Conservation (phyloP, 495 filamentous ascomycete genomes). For the Neurospora sp. region DNA sequence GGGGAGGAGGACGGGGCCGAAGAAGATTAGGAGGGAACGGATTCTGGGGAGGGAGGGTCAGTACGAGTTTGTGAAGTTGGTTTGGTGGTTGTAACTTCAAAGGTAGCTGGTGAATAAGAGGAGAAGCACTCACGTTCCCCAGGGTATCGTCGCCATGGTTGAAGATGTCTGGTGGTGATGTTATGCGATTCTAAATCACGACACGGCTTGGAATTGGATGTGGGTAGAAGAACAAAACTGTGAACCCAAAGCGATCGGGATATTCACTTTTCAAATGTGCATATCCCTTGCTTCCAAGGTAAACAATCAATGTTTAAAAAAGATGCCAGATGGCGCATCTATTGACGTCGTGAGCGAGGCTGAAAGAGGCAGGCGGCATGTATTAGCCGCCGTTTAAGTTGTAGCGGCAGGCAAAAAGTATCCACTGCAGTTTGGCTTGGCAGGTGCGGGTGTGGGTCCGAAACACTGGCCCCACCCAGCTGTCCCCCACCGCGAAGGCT, state of each 20-base stretch:
- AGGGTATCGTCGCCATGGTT: constrained; percentile 30
- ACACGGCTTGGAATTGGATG: not conserved
- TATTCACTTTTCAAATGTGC: not conserved
- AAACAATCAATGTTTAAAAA: not conserved
- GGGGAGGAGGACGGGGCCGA: constrained; percentile 76
- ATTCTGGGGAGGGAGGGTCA: constrained; percentile 36
- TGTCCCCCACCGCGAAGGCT: not conserved
- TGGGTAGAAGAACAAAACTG: not conserved
- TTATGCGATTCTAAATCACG: not conserved
- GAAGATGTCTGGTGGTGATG: not conserved
- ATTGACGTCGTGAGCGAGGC: not conserved
- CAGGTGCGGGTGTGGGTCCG: not conserved
- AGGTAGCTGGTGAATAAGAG: not conserved
- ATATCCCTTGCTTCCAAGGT: not conserved
- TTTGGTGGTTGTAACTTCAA: not conserved
- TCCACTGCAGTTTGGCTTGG: not conserved
- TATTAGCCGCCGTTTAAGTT: not conserved
- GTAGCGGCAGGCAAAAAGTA: not conserved
- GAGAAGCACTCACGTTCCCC: constrained; percentile 37
- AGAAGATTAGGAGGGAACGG: constrained; percentile 72
- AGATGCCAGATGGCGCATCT: not conserved
- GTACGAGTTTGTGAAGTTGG: not conserved
- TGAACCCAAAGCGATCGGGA: not conserved
- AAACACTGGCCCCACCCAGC: not conserved
- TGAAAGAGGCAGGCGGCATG: not conserved